phyloP scores from a whole-genome alignment of 371 early-diverging fungal species.

The Paraphysoderma sedebokerense region DNA sequence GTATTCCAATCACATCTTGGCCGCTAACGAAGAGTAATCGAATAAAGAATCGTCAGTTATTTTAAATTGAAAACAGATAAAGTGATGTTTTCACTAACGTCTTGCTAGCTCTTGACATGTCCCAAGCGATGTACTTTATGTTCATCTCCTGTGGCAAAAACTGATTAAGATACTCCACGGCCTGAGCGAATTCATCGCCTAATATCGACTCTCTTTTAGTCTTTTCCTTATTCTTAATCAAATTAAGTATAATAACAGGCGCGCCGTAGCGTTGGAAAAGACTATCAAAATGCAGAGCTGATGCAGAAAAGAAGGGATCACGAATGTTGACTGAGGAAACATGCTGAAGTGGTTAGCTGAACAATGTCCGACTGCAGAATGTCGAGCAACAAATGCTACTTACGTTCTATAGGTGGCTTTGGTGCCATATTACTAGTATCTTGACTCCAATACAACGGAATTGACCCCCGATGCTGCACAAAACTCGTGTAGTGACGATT shows the following conservation, averaged over 20 bases:
- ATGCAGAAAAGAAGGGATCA: constrained; percentile 83
- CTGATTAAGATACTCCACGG: constrained; percentile 72
- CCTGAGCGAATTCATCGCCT: constrained; percentile 63
- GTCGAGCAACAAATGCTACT: neutral
- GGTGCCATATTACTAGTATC: constrained; percentile 80
- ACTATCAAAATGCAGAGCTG: constrained; percentile 82
- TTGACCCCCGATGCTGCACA: constrained; percentile 91
- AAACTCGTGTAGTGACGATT: constrained; percentile 76
- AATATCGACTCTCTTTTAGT: constrained; percentile 69
- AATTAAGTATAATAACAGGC: constrained; percentile 73
- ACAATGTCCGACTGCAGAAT: neutral
- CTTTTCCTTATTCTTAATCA: constrained; percentile 88
- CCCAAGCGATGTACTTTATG: constrained; percentile 85
- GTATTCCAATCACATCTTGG: constrained; percentile 72
- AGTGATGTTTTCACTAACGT: constrained; percentile 22
- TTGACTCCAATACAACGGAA: constrained; percentile 90
- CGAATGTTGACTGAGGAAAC: constrained; percentile 40
- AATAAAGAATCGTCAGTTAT: neutral
- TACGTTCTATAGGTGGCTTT: constrained; percentile 83
- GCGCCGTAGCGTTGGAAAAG: constrained; percentile 74
- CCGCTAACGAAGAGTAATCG: constrained; percentile 27
- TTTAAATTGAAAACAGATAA: neutral
- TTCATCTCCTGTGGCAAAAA: constrained; percentile 61
- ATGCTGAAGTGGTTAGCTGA: neutral
- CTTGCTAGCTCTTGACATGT: constrained; percentile 92